Evolutionary conservation across 768 basidiomycete species (phyloP), one percentile per base, ranked within the genome.

Genomic region (Pseudohyphozyma bogoriensis): DNA sequence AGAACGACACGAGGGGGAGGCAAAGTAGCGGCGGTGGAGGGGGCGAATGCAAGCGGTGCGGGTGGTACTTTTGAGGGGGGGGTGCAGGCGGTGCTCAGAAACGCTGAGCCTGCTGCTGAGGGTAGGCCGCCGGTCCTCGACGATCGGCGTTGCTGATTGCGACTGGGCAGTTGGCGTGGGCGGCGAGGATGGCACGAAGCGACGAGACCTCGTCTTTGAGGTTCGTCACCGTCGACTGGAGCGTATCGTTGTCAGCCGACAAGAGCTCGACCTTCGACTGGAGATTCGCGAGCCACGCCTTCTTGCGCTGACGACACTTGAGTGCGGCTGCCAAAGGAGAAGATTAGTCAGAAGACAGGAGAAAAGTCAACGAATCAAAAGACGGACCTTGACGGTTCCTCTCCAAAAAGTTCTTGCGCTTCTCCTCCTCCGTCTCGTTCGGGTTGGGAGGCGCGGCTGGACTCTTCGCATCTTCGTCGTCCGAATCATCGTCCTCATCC

Each of bases 281-380:
- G 22, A 99, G 79, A 64, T 87, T 85, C 32, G 84, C 80, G 18
- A 97, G 81, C 95, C 95, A 99, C 7, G 90, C 90, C 74, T 99
- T 99, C 76, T 99, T 99, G 60, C 95, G 86, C 72, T 99, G 95
- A 37, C 95, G 89, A 75, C 95, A 99, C 77, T 97, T 97, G 67
- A 97, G 83, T 9, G 95, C 95, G 63, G 95, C 93, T 96, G 69
- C 11, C 24, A 13, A 22, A 29, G 29, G n/a, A 1, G 31, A 26
- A 42, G 50, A 18, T n/a, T 39, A 45, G 36, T 28, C 24, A 52
- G 40, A 35, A 32, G 31, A 26, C 28, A 18, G 29, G 32, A 44
- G 32, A 11, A 29, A 33, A 37, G 16, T 35, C 64, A 61, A 71
- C 20, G 29, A 12, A 52, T n/a, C 26, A 35, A n/a, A 26, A 50